Conservation (phyloP, 2,329 filamentous ascomycete species). For the Exserohilum rostratum region DNA sequence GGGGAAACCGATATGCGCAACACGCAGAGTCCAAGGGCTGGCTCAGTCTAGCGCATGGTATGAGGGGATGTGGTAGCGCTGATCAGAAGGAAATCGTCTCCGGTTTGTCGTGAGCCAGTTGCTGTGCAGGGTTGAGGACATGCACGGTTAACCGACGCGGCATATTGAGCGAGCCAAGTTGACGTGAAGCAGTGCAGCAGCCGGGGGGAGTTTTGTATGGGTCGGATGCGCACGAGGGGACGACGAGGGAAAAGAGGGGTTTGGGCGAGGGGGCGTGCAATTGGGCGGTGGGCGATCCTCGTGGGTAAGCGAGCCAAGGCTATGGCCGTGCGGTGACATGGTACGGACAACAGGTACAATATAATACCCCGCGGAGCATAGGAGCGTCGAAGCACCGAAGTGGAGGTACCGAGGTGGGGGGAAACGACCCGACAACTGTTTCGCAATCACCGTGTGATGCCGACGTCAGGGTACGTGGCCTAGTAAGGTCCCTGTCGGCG, state of each 20-base stretch:
- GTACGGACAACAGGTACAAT: no score
- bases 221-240: not conserved
- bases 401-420: not conserved
- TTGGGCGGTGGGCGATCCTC: not conserved
- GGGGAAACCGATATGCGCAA: not conserved
- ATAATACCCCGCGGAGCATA: not conserved
- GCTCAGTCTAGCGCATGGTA: not conserved
- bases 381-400: not conserved
- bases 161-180: not conserved
- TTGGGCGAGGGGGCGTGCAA: not conserved
- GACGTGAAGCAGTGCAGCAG: not conserved
- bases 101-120: slow-evolving; percentile 5
- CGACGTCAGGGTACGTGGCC: not conserved
- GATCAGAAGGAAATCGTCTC: slow-evolving; percentile 2
- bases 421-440: not conserved
- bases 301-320: not conserved
- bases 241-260: slow-evolving; percentile 4
- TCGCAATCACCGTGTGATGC: not conserved
- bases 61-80: not conserved
- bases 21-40: not conserved
- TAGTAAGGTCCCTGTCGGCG: not conserved
- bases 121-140: not conserved
- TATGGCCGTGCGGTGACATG: not conserved
- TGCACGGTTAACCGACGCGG: not conserved
- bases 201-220: not conserved